Percentiles rank a stretch among this genome's conserved stretches.
These are phyloP conservation scores for Blastobotrys mokoenaii DNA, from an alignment of 805 yeast genomes.

Conservation along the genomic window DNA sequence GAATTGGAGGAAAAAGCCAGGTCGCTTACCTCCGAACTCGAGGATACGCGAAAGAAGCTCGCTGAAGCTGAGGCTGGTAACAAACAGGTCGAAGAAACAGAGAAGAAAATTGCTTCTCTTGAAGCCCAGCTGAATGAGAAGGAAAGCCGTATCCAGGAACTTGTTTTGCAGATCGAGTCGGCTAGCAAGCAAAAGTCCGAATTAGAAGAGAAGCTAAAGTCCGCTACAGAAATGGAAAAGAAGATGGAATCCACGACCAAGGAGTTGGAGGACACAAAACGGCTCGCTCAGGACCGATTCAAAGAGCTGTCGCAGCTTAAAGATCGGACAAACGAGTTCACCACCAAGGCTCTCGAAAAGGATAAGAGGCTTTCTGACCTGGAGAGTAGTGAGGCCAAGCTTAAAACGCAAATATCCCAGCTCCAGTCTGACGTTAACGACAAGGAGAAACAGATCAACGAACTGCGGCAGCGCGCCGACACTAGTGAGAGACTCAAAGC, in stretches of 20 bases:
- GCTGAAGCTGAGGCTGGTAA: slow-evolving; percentile 30
- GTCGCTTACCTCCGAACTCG: slow-evolving; percentile 6
- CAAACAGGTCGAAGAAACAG: slow-evolving; percentile 34
- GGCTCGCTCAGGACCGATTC: slow-evolving; percentile 36
- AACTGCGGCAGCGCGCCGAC: slow-evolving; percentile 32
- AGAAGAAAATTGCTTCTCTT: slow-evolving; percentile 33
- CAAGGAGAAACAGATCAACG: slow-evolving; percentile 36
- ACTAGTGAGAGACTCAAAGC: slow-evolving; percentile 31
- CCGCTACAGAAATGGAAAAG: background rate
- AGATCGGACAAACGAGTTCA: background rate
- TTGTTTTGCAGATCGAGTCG: background rate
- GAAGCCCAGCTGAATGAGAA: slow-evolving; percentile 36
- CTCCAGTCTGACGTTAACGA: slow-evolving; percentile 32
- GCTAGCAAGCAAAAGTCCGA: background rate
- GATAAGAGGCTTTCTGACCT: slow-evolving; percentile 12
- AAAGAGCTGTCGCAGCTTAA: slow-evolving; percentile 26
- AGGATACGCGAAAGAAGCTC: slow-evolving; percentile 7
- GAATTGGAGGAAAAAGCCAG: background rate
- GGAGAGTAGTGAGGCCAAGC: slow-evolving; percentile 20
- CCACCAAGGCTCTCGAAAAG: background rate
- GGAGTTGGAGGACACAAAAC: slow-evolving; percentile 24
- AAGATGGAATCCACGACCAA: background rate
- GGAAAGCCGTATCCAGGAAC: slow-evolving; percentile 24
- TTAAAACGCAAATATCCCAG: slow-evolving; percentile 29
- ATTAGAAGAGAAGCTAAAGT: background rate